These are phyloP conservation scores for Pythium insidiosum DNA, from an alignment of 352 stramenopile species.

Conservation along the genomic window DNA sequence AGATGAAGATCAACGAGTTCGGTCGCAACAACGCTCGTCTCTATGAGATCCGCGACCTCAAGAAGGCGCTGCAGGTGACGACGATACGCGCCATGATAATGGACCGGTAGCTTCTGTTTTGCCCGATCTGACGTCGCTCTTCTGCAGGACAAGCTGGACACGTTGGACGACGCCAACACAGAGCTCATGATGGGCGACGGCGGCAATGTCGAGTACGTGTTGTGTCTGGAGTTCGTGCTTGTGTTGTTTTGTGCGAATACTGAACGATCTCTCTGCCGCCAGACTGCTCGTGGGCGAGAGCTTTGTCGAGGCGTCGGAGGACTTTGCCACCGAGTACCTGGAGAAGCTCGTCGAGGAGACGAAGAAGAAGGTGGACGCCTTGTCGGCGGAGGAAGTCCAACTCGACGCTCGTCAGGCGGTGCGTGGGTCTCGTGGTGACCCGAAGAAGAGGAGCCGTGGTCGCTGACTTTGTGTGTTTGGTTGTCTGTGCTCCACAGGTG, in stretches of 20 bases:
- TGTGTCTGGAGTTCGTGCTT: neutral
- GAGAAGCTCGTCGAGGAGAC: slow-evolving; percentile 84
- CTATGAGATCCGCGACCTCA: slow-evolving; percentile 89
- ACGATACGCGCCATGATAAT: no score
- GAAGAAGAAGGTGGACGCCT: slow-evolving; percentile 74
- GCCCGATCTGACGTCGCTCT: no score
- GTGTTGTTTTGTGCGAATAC: no score
- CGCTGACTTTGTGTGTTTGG: no score
- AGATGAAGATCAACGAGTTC: slow-evolving; percentile 98
- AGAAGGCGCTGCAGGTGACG: slow-evolving; percentile 89
- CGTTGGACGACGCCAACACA: slow-evolving; percentile 94
- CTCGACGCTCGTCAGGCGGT: slow-evolving; percentile 88
- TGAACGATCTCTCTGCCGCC: slow-evolving; percentile 8
- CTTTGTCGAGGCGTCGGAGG: slow-evolving; percentile 93
- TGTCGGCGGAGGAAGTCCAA: slow-evolving; percentile 79
- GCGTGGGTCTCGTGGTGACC: slow-evolving; percentile 1
- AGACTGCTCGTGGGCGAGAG: slow-evolving; percentile 93
- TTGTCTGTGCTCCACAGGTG: slow-evolving; percentile 14
- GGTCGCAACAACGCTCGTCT: slow-evolving; percentile 93
- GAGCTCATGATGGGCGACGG: slow-evolving; percentile 96
- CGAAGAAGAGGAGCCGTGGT: neutral
- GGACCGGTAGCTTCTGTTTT: no score
- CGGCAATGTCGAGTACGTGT: slow-evolving; percentile 66
- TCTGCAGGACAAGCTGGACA: slow-evolving; percentile 94
- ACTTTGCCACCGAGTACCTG: slow-evolving; percentile 91